Percentiles rank a stretch among this genome's conserved stretches.
phyloP scores from a whole-genome alignment of 345 rosid genomes.

The Citrus trifoliata region DNA sequence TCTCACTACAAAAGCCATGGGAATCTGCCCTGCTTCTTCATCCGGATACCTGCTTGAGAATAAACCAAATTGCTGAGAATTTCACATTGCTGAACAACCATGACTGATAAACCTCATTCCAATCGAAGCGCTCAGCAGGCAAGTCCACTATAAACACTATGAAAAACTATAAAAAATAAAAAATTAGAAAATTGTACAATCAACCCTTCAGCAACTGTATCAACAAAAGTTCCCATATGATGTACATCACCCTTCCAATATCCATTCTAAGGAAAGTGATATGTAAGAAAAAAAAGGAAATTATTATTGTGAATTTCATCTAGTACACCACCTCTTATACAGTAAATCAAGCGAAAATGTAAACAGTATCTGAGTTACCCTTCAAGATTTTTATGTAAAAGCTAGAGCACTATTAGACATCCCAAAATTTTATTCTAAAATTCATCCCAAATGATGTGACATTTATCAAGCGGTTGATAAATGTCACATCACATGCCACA shows the following conservation, averaged over 20 bases:
- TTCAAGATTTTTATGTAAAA: too few species aligned
- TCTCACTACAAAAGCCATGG: constrained; percentile 96
- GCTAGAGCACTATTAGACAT: background rate
- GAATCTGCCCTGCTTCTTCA: constrained; percentile 92
- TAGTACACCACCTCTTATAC: background rate
- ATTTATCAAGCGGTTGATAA: too few species aligned
- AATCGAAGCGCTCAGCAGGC: background rate
- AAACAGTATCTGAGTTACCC: too few species aligned
- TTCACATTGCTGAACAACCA: background rate
- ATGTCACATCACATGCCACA: too few species aligned
- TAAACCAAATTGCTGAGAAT: background rate
- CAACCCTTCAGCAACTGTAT: background rate
- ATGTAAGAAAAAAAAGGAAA: background rate
- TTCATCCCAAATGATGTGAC: too few species aligned
- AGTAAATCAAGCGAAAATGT: background rate
- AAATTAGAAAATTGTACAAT: too few species aligned
- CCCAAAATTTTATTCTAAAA: too few species aligned
- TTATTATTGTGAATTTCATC: too few species aligned
- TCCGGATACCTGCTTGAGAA: constrained; percentile 70
- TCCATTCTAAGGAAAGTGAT: background rate
- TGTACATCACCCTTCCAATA: background rate
- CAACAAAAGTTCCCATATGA: background rate
- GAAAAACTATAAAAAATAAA: background rate
- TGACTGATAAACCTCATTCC: background rate
- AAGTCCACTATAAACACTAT: background rate